These are phyloP conservation scores for Hypoxylon sp. DNA, from an alignment of 2,329 filamentous ascomycete genomes.

Conservation along the genomic window DNA sequence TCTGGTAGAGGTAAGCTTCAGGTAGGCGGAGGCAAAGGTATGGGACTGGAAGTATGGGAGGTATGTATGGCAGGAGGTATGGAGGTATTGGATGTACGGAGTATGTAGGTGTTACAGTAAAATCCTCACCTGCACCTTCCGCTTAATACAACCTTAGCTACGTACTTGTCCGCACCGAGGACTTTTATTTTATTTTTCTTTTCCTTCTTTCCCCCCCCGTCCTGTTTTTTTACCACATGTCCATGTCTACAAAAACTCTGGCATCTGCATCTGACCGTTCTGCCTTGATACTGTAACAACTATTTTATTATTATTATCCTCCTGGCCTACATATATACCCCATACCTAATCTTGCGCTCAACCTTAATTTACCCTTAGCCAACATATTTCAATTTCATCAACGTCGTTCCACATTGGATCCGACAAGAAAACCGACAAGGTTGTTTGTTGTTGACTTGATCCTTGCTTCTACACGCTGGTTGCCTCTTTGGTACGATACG, in stretches of 20 bases:
- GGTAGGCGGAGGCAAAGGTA: slow-evolving; percentile 4
- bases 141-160: slow-evolving; percentile 24
- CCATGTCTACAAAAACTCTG: slow-evolving; percentile 8
- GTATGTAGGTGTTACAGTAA: slow-evolving; percentile 14
- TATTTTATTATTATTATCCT: slow-evolving; percentile 17
- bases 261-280: slow-evolving; percentile 13
- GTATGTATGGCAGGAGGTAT: background rate
- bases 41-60: background rate
- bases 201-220: slow-evolving; percentile 8
- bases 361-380: slow-evolving; percentile 10
- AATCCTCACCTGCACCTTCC: slow-evolving; percentile 29
- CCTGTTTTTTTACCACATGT: slow-evolving; percentile 18
- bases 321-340: slow-evolving; percentile 16
- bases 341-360: slow-evolving; percentile 16
- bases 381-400: slow-evolving; percentile 27
- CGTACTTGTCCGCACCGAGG: slow-evolving; percentile 15
- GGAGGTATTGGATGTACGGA: slow-evolving; percentile 1
- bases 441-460: slow-evolving; percentile 38
- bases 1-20: slow-evolving; percentile 14
- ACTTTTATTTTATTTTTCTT: slow-evolving; percentile 10
- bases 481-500: slow-evolving; percentile 37
- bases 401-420: slow-evolving; percentile 38
- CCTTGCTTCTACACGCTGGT: slow-evolving; percentile 35
- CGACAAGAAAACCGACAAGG: slow-evolving; percentile 41
- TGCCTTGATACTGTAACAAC: slow-evolving; percentile 17